These are phyloP conservation scores for Leccinellum albellum DNA, from an alignment of 768 basidiomycete genomes.

Conservation along the genomic window DNA sequence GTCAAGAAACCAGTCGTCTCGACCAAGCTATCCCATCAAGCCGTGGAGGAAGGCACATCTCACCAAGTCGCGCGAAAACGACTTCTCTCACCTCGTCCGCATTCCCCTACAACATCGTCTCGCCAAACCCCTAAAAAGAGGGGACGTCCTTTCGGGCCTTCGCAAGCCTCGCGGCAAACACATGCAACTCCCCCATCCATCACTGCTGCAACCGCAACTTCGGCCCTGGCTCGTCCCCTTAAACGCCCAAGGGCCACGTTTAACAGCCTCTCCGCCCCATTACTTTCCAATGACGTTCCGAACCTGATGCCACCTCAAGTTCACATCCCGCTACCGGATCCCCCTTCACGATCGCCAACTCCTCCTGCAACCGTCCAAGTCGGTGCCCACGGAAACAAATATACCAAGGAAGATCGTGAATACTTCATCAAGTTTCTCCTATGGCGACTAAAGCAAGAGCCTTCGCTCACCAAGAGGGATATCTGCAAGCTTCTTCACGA, in stretches of 20 bases:
- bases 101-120: slow-evolving; percentile 5
- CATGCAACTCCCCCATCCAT: slow-evolving; percentile 16
- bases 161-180: slow-evolving; percentile 25
- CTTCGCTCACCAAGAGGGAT: slow-evolving; percentile 49
- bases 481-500: slow-evolving; percentile 52
- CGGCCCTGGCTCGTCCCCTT: slow-evolving; percentile 22
- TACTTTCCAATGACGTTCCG: slow-evolving; percentile 32
- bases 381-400: slow-evolving; percentile 53
- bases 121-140: slow-evolving; percentile 25
- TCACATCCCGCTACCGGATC: slow-evolving; percentile 54
- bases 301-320: slow-evolving; percentile 59
- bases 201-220: slow-evolving; percentile 21
- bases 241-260: slow-evolving; percentile 42
- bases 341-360: slow-evolving; percentile 66
- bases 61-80: slow-evolving; percentile 37
- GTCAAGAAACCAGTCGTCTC: slow-evolving; percentile 28
- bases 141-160: slow-evolving; percentile 20
- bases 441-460: slow-evolving; percentile 56
- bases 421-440: slow-evolving; percentile 65
- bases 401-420: slow-evolving; percentile 61
- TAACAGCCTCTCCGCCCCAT: slow-evolving; percentile 55
- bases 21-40: slow-evolving; percentile 5
- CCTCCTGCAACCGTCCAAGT: slow-evolving; percentile 53
- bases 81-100: slow-evolving; percentile 18
- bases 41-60: slow-evolving; percentile 13